These are phyloP conservation scores for Moesziomyces parantarcticus DNA, from an alignment of 1,284 basidiomycete species.

Conservation along the genomic window DNA sequence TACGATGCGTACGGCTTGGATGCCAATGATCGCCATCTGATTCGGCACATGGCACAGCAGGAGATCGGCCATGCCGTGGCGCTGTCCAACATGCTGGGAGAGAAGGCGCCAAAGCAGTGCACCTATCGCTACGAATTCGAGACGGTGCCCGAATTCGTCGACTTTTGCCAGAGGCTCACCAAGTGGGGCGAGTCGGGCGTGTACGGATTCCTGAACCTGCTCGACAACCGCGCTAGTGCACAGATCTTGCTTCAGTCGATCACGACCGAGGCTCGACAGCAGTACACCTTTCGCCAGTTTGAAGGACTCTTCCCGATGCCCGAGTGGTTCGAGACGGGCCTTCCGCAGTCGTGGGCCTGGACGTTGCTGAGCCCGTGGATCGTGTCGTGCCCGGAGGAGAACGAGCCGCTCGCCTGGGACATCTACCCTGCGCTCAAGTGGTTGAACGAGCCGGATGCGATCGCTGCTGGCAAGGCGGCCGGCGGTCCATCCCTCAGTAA, in stretches of 20 bases:
- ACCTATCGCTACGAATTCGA: constrained; percentile 50
- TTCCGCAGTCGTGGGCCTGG: constrained; percentile 58
- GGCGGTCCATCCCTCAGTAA: constrained; percentile 51
- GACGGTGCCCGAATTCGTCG: constrained; percentile 49
- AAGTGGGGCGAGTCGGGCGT: constrained; percentile 57
- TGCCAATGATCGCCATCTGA: constrained; percentile 44
- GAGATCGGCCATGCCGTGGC: constrained; percentile 55
- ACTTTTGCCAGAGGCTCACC: constrained; percentile 52
- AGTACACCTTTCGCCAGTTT: constrained; percentile 51
- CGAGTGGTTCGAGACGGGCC: constrained; percentile 58
- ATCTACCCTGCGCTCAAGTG: constrained; percentile 57
- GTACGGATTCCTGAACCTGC: constrained; percentile 50
- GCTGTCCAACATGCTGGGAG: constrained; percentile 54
- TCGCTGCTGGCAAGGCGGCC: constrained; percentile 39
- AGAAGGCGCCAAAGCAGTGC: constrained; percentile 49
- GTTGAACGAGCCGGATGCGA: constrained; percentile 47
- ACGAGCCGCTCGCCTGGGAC: constrained; percentile 47
- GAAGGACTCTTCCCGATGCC: constrained; percentile 48
- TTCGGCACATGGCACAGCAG: constrained; percentile 55
- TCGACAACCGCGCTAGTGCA: constrained; percentile 53
- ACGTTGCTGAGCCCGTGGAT: constrained; percentile 54
- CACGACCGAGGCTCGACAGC: constrained; percentile 56
- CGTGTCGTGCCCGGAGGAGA: constrained; percentile 43
- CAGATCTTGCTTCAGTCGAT: constrained; percentile 57
- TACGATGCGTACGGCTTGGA: constrained; percentile 45